Conservation (phyloP, 768 basidiomycete genomes). For the Boletus rufocinnamomeus region DNA sequence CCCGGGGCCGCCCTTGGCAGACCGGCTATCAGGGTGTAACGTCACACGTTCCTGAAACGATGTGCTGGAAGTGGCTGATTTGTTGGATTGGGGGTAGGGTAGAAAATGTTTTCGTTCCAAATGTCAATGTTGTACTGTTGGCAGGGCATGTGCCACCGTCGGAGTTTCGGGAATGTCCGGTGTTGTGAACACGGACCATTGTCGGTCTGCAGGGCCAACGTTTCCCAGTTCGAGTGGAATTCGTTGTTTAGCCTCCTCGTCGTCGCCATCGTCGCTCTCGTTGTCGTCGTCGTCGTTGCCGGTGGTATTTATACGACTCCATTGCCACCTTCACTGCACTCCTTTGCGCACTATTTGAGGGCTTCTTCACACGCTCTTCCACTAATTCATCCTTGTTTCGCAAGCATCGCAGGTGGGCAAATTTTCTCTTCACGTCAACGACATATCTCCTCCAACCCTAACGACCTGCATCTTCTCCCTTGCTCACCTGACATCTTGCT, state of each 20-base stretch:
- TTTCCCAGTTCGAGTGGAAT: conserved; percentile 19
- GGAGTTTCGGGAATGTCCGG: conserved; percentile 36
- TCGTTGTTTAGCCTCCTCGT: conserved; percentile 11
- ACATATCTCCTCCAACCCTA: conserved; percentile 4
- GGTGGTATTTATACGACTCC: conserved; percentile 13
- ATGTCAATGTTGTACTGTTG: neutral
- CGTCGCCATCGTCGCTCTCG: conserved; percentile 10
- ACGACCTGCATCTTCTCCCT: neutral
- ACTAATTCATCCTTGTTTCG: conserved; percentile 30
- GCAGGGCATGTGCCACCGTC: conserved; percentile 21
- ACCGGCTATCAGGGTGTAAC: neutral
- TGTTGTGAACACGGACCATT: conserved; percentile 14
- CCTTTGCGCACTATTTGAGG: conserved; percentile 19
- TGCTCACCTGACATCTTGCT: conserved; percentile 1
- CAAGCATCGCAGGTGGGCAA: conserved; percentile 32
- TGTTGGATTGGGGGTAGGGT: neutral
- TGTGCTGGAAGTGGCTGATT: neutral
- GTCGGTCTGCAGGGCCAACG: conserved; percentile 17
- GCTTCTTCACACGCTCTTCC: conserved; percentile 30
- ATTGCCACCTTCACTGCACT: conserved; percentile 15
- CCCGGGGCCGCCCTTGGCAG: neutral
- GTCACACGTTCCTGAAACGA: neutral
- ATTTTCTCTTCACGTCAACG: conserved; percentile 26
- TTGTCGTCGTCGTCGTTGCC: conserved; percentile 9
- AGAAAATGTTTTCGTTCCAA: neutral